Base-by-base conservation (phyloP, 331 rosid species). In the Cydonia oblonga region DNA sequence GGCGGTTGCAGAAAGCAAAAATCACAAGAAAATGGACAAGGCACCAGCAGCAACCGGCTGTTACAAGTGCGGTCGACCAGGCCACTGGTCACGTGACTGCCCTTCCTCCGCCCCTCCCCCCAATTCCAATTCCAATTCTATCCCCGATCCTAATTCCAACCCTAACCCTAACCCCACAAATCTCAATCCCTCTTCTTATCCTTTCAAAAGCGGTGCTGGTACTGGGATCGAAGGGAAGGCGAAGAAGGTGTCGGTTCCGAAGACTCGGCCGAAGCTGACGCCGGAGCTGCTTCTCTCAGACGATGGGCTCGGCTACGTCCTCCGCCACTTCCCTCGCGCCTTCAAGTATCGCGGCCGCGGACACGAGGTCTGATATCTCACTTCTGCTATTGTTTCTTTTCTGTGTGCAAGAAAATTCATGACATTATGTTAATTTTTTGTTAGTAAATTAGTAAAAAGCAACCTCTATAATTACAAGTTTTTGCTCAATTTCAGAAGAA, bases 41-140 rank as follows among this genome's bases (percentile, higher is more conserved):
- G 81, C 92, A 61, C 73, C 87, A 14, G 85, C 87, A 13, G 86
- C 90, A 20, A 91, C 98, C 0, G 97, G 98, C 2, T 93, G 98
- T 80, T 91, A 73, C 93, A 91, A 91, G 83, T 93, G 98, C 52
- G 98, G 98, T 28, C 84, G 87, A 53, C 97, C 97, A 10, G 98
- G 98, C 63, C 98, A 93, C 80, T 93, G 98, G 98, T 88, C 98
- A 2, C 96, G 97, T 2, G 98, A 93, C 74, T 93, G 97, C 61
- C 97, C 96, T 28, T 84, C 87, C 22, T 38, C 42, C 42, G 35
- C 79, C 66, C 33, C 74, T 1, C 7, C 38, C 23, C 63, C 75
- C n/a, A 67, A 71, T 3, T 59, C 85, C 11, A 66, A 80, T 65
- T 66, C 85, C 7, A 5, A 30, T 3, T 29, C 40, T 35, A 35